phyloP scores from a whole-genome alignment of 2,329 filamentous ascomycete genomes.

The Metarhizium sp. region DNA sequence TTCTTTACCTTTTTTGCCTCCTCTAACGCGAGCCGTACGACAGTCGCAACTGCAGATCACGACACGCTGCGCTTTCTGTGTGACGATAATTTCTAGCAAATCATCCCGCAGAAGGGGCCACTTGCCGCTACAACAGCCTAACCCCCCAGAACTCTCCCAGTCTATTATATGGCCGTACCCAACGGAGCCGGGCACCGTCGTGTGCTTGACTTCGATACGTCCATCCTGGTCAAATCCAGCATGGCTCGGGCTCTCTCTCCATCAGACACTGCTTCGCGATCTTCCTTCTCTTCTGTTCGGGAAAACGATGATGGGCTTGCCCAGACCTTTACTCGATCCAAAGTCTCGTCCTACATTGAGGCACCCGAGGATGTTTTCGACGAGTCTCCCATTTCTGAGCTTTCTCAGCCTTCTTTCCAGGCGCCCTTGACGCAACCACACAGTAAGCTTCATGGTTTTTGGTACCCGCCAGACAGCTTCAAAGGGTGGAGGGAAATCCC shows the following conservation, averaged over 20 bases:
- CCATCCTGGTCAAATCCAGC: slow-evolving; percentile 25
- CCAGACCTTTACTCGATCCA: slow-evolving; percentile 55
- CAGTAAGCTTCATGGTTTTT: slow-evolving; percentile 48
- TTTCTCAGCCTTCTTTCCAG: slow-evolving; percentile 36
- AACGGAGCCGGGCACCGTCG: slow-evolving; percentile 17
- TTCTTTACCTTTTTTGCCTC: not conserved
- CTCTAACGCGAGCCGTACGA: not conserved
- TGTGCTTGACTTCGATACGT: slow-evolving; percentile 23
- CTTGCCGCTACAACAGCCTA: not conserved
- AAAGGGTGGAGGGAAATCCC: slow-evolving; percentile 55
- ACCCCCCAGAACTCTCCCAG: not conserved
- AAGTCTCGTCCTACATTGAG: slow-evolving; percentile 48
- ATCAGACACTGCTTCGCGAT: slow-evolving; percentile 33
- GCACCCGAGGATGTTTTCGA: slow-evolving; percentile 42
- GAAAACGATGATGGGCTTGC: slow-evolving; percentile 49
- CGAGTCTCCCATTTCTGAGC: slow-evolving; percentile 33
- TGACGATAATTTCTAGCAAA: not conserved
- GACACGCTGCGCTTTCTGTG: not conserved
- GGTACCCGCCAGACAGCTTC: slow-evolving; percentile 49
- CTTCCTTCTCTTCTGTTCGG: slow-evolving; percentile 53
- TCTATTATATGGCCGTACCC: slow-evolving; percentile 17
- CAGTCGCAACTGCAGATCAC: not conserved
- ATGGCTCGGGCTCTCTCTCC: slow-evolving; percentile 29
- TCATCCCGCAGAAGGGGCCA: not conserved
- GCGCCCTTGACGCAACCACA: slow-evolving; percentile 45